Conservation (phyloP, 2,329 filamentous ascomycete genomes). For the Xenoacremonium recifei region DNA sequence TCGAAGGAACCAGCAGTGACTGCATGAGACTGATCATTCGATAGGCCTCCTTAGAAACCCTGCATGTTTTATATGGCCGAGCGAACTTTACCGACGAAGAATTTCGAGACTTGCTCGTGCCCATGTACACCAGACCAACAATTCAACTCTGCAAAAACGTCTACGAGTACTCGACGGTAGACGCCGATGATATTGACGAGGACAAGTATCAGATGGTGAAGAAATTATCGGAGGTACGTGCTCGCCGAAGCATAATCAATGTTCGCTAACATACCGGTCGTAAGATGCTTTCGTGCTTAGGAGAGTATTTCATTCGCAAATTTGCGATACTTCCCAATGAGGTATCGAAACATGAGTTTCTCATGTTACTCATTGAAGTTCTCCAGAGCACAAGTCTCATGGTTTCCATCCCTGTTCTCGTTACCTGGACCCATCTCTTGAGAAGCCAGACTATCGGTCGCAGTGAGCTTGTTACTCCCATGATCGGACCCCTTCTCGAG, state of each 20-base stretch:
- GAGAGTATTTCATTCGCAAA: conserved; percentile 79
- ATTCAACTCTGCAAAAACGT: conserved; percentile 71
- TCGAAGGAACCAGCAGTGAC: too few species aligned
- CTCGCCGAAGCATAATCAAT: not conserved
- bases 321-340: conserved; percentile 63
- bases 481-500: conserved; percentile 76
- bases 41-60: conserved; percentile 76
- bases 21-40: not conserved
- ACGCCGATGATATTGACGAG: conserved; percentile 81
- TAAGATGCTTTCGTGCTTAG: conserved; percentile 81
- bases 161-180: conserved; percentile 77
- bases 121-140: conserved; percentile 73
- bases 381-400: conserved; percentile 84
- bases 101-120: conserved; percentile 73
- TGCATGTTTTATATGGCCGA: conserved; percentile 80
- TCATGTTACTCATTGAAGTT: conserved; percentile 76
- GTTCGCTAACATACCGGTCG: not conserved
- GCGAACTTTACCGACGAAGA: conserved; percentile 74
- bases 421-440: conserved; percentile 84
- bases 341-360: conserved; percentile 68
- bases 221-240: conserved; percentile 82
- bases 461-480: conserved; percentile 57
- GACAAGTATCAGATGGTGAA: conserved; percentile 90
- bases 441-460: conserved; percentile 66
- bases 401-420: conserved; percentile 88